Evolutionary conservation across 2,329 filamentous ascomycete species (phyloP).

Genomic region (Fusarium pilosicola): DNA sequence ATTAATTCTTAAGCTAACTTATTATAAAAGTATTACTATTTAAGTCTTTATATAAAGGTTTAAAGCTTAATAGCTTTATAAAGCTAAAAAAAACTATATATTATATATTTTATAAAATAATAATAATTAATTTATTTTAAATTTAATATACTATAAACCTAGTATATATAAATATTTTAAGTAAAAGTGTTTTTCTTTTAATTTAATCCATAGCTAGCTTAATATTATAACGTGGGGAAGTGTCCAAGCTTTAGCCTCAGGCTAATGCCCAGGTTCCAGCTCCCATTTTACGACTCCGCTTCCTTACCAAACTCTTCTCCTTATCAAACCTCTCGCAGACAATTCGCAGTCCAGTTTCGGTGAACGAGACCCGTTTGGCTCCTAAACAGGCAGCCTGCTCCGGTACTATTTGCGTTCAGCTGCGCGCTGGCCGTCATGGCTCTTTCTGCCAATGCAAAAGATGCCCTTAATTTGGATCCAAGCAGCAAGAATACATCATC

Average conservation of each 20-base stretch:
- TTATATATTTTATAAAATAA: too few species aligned
- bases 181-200: background rate
- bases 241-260: conserved; percentile 24
- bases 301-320: conserved; percentile 22
- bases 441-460: conserved; percentile 25
- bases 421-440: conserved; percentile 22
- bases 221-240: conserved; percentile 27
- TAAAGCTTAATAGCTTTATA: too few species aligned
- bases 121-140: too few species aligned
- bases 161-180: too few species aligned
- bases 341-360: background rate
- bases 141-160: too few species aligned
- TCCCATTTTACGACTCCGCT: conserved; percentile 28
- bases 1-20: too few species aligned
- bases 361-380: background rate
- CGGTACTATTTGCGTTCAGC: background rate
- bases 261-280: background rate
- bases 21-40: too few species aligned
- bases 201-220: background rate
- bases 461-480: conserved; percentile 35
- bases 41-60: too few species aligned
- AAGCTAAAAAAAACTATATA: too few species aligned
- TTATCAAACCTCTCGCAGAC: conserved; percentile 11
- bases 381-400: background rate
- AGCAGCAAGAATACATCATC: conserved; percentile 50